phyloP scores from a whole-genome alignment of 176 grass and related monocot species.

The Raddia distichophylla region DNA sequence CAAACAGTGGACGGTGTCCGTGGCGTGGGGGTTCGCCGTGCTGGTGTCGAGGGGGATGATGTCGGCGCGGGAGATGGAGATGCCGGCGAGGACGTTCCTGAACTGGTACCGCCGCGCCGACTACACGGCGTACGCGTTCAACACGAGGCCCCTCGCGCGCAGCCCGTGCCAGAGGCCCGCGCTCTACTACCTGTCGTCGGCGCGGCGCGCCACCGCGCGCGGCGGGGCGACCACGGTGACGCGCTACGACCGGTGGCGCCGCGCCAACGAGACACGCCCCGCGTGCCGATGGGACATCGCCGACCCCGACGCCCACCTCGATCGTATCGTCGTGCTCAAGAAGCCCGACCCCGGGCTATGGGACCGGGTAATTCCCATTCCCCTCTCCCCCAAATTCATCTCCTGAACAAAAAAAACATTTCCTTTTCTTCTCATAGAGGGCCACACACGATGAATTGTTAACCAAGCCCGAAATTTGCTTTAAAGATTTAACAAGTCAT shows the following conservation, averaged over 20 bases:
- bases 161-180: conserved; percentile 85
- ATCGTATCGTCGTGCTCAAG: conserved; percentile 83
- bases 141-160: conserved; percentile 81
- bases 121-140: conserved; percentile 95
- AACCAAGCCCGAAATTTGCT: neutral
- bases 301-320: conserved; percentile 74
- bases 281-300: conserved; percentile 84
- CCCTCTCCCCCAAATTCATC: conserved; percentile 21
- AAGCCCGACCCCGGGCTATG: conserved; percentile 78
- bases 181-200: conserved; percentile 73
- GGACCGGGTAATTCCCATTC: conserved; percentile 69
- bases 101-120: conserved; percentile 96
- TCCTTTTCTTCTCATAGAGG: neutral
- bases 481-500: neutral
- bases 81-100: conserved; percentile 87
- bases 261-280: conserved; percentile 57
- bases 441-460: conserved; percentile 50
- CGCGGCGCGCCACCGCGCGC: conserved; percentile 31
- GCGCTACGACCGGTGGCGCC: conserved; percentile 71
- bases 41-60: conserved; percentile 70
- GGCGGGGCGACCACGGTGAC: conserved; percentile 70
- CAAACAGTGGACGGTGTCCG: conserved; percentile 80
- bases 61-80: conserved; percentile 98
- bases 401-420: neutral
- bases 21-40: conserved; percentile 93